Conservation (phyloP, 495 filamentous ascomycete species). For the Annulohypoxylon nitens region DNA sequence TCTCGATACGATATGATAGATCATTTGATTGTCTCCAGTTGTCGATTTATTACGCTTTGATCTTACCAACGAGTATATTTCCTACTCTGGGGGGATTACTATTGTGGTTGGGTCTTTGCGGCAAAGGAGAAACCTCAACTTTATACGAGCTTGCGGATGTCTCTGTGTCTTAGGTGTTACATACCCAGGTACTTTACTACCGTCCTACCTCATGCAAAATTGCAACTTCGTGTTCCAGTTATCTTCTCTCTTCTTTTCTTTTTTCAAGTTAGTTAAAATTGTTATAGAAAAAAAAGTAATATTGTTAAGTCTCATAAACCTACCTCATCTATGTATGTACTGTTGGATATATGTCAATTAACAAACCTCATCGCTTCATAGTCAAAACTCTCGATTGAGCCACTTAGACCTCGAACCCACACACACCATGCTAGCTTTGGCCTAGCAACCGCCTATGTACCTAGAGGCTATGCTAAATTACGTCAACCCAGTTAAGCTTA, state of each 20-base stretch:
- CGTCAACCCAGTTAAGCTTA: slow-evolving; percentile 8
- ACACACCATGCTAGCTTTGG: neutral
- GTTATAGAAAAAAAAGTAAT: no score
- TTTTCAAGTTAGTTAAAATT: neutral
- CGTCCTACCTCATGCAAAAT: neutral
- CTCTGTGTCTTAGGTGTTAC: neutral
- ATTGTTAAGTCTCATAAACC: no score
- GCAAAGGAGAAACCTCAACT: slow-evolving; percentile 22
- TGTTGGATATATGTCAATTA: no score
- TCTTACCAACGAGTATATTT: slow-evolving; percentile 15
- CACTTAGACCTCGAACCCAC: slow-evolving; percentile 3
- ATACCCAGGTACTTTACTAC: neutral
- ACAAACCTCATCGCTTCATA: neutral
- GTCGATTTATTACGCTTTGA: slow-evolving; percentile 11
- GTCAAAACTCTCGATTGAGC: neutral
- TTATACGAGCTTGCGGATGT: slow-evolving; percentile 3
- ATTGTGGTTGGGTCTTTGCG: slow-evolving; percentile 10
- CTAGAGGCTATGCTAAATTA: neutral
- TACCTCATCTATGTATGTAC: no score
- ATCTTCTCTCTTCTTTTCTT: neutral
- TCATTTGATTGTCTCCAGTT: slow-evolving; percentile 42
- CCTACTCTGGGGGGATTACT: slow-evolving; percentile 6
- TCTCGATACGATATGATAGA: slow-evolving; percentile 46
- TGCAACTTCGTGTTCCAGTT: neutral
- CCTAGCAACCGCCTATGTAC: neutral